phyloP scores from a whole-genome alignment of 352 stramenopile species.

The Thalassiosira exigua region DNA sequence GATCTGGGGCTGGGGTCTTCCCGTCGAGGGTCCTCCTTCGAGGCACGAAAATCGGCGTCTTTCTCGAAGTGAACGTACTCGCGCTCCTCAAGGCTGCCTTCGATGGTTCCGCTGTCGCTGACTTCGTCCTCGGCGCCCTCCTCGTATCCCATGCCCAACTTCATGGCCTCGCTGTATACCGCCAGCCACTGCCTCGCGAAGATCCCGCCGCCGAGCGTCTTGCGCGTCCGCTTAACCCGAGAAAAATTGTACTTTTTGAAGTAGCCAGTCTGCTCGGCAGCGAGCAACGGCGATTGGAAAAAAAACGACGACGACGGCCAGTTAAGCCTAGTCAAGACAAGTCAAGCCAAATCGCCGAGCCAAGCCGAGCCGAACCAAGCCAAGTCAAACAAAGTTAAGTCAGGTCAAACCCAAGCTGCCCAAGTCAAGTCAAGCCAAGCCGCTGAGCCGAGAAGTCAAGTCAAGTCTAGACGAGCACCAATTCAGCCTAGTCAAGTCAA shows the following conservation, averaged over 20 bases:
- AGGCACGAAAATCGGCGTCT: background rate
- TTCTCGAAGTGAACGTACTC: background rate
- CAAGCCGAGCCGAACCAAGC: too few species aligned
- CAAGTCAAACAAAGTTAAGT: too few species aligned
- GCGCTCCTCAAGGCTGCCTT: constrained; percentile 30
- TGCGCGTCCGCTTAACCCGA: constrained; percentile 72
- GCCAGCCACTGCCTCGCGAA: constrained; percentile 81
- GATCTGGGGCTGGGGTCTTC: background rate
- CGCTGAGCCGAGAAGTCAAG: too few species aligned
- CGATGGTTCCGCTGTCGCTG: constrained; percentile 41
- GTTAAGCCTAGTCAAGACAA: too few species aligned
- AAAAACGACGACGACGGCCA: too few species aligned
- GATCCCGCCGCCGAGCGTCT: constrained; percentile 81
- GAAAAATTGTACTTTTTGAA: constrained; percentile 82
- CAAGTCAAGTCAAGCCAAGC: too few species aligned
- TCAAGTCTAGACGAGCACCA: too few species aligned
- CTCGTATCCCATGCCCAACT: constrained; percentile 59
- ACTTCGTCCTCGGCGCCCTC: constrained; percentile 31
- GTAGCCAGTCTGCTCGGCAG: constrained; percentile 72
- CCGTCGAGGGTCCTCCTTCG: background rate
- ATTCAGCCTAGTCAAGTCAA: too few species aligned
- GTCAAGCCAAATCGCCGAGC: too few species aligned
- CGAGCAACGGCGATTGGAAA: too few species aligned
- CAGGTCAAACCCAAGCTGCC: too few species aligned
- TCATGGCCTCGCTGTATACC: constrained; percentile 77